A percentile compares a stretch with the other conserved stretches of the same genome.
Conservation (phyloP, 2,329 filamentous ascomycete species). For the Fusarium nanum region DNA sequence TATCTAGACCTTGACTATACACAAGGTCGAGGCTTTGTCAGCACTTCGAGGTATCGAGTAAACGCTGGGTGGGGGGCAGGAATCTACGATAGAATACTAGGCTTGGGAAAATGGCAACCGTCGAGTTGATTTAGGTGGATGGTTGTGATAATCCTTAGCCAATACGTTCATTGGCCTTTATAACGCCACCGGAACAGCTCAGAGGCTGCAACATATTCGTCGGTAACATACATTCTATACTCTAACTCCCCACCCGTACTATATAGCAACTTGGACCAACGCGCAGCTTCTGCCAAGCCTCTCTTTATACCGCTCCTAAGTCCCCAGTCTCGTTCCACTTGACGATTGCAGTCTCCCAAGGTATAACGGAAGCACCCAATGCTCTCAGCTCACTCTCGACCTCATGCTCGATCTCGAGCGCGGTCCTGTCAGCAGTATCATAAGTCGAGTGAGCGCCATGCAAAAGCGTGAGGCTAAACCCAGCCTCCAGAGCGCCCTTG, state of each 20-base stretch:
- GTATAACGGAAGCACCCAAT: slow-evolving; percentile 4
- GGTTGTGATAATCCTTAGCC: neutral
- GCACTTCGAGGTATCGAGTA: neutral
- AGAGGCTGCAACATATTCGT: neutral
- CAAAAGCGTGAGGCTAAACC: slow-evolving; percentile 21
- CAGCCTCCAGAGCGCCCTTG: slow-evolving; percentile 25
- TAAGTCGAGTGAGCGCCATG: slow-evolving; percentile 31
- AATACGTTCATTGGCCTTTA: neutral
- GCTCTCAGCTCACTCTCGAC: slow-evolving; percentile 8
- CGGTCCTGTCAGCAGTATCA: neutral
- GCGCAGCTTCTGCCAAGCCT: neutral
- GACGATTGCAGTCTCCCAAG: slow-evolving; percentile 5
- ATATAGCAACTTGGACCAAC: neutral
- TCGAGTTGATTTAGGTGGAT: neutral
- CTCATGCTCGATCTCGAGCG: slow-evolving; percentile 9
- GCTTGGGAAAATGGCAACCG: neutral
- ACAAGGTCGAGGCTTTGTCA: neutral
- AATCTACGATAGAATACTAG: neutral
- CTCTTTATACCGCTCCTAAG: neutral
- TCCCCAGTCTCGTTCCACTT: neutral
- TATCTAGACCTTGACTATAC: neutral
- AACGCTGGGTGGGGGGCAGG: neutral
- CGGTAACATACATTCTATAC: neutral
- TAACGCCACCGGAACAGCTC: neutral
- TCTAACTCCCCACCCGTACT: neutral